phyloP scores from a whole-genome alignment of 371 early-diverging fungal genomes.

The Mycotypha africana region DNA sequence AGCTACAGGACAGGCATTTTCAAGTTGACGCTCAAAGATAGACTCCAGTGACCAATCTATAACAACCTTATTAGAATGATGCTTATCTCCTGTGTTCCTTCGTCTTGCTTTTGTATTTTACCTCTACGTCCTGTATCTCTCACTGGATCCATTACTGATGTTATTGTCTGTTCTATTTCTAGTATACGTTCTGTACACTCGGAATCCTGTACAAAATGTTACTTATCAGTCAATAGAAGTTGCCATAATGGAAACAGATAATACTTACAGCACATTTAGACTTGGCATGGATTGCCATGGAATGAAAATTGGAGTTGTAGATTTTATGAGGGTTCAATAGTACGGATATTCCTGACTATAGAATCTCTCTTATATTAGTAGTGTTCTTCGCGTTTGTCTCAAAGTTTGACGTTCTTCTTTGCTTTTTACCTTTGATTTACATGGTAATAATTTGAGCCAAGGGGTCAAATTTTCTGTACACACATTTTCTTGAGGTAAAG shows the following conservation, averaged over 20 bases:
- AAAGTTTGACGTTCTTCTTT: no score
- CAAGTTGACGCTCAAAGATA: constrained; percentile 58
- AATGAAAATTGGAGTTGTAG: constrained; percentile 85
- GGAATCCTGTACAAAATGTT: constrained; percentile 22
- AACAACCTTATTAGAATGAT: constrained; percentile 2
- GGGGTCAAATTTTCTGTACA: constrained; percentile 98
- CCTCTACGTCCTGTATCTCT: constrained; percentile 53
- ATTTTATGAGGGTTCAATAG: constrained; percentile 86
- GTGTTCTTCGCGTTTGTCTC: no score
- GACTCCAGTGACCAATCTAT: constrained; percentile 67
- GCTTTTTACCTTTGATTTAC: constrained; percentile 68
- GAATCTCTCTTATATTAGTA: neutral
- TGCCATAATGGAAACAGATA: no score
- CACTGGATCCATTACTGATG: constrained; percentile 72
- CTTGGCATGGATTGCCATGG: constrained; percentile 73
- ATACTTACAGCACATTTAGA: constrained; percentile 51
- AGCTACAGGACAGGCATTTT: constrained; percentile 63
- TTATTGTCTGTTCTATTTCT: constrained; percentile 58
- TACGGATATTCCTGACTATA: constrained; percentile 75
- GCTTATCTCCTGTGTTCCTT: no score
- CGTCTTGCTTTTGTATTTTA: constrained; percentile 8
- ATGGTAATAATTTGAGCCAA: constrained; percentile 93
- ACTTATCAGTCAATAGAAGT: no score
- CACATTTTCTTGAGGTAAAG: constrained; percentile 85
- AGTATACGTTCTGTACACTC: constrained; percentile 20